phyloP scores from a whole-genome alignment of 2,329 filamentous ascomycete genomes.

The Arthrobotrys sphaeroides region DNA sequence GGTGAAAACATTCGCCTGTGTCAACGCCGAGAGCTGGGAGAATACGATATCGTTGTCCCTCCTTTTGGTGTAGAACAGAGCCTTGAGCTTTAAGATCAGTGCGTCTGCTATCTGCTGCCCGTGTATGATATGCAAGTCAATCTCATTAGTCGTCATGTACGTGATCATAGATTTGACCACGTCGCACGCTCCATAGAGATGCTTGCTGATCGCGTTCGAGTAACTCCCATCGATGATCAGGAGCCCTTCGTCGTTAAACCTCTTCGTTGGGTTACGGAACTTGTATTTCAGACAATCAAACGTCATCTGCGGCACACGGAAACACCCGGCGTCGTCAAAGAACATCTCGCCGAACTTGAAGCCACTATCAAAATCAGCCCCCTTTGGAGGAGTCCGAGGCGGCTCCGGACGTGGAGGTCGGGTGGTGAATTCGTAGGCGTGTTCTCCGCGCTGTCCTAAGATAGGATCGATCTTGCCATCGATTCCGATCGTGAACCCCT shows the following conservation, averaged over 20 bases:
- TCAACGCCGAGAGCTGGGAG: background rate
- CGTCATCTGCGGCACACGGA: background rate
- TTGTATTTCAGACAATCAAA: conserved; percentile 5
- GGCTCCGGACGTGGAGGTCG: background rate
- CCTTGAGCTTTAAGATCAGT: background rate
- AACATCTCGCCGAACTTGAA: background rate
- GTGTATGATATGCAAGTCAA: background rate
- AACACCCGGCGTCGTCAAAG: conserved; percentile 7
- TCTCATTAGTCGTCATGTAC: background rate
- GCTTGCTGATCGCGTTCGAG: background rate
- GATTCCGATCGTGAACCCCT: background rate
- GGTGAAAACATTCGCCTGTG: background rate
- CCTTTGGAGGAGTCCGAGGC: conserved; percentile 4
- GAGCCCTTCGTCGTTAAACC: conserved; percentile 24
- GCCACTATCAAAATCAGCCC: background rate
- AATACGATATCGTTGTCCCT: background rate
- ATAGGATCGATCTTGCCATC: background rate
- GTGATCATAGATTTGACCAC: background rate
- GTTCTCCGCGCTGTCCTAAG: background rate
- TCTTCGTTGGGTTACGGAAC: background rate
- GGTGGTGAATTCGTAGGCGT: background rate
- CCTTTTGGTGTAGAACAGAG: background rate
- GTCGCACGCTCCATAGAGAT: background rate
- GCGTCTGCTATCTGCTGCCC: background rate
- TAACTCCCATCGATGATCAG: conserved; percentile 17